A percentile compares a stretch with the other conserved stretches of the same genome.
phyloP scores from a whole-genome alignment of 371 early-diverging fungal genomes.

The Zancudomyces culisetae region DNA sequence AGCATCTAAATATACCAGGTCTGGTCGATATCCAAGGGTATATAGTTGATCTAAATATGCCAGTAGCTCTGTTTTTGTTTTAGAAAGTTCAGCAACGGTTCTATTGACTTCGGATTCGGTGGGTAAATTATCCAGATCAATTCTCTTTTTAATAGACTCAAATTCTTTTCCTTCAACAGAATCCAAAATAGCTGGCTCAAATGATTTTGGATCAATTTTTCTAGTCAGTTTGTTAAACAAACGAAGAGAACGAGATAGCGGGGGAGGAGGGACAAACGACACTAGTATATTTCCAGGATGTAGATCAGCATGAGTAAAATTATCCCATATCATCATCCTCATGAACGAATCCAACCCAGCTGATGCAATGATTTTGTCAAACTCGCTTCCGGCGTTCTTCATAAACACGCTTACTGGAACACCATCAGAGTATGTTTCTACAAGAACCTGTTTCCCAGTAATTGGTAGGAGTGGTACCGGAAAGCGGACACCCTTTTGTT shows the following conservation, averaged over 20 bases:
- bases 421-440: constrained; percentile 67
- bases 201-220: not conserved
- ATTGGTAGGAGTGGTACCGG: constrained; percentile 45
- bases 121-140: not conserved
- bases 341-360: constrained; percentile 40
- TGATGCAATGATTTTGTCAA: constrained; percentile 49
- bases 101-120: constrained; percentile 2
- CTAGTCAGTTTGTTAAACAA: not conserved
- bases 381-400: constrained; percentile 28
- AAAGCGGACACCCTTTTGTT: constrained; percentile 34
- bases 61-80: constrained; percentile 25
- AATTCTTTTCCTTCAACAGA: too few relatives aligned
- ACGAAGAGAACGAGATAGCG: not conserved
- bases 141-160: not conserved
- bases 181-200: not conserved
- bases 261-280: constrained; percentile 38
- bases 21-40: constrained; percentile 48
- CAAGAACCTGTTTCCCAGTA: constrained; percentile 44
- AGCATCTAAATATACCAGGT: constrained; percentile 72
- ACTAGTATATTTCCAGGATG: constrained; percentile 91
- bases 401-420: constrained; percentile 56
- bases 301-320: constrained; percentile 85
- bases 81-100: constrained; percentile 6
- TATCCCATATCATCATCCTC: constrained; percentile 78
- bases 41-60: constrained; percentile 31